Evolutionary conservation across 306 rosid species (phyloP).

Genomic region (Malus orientalis): DNA sequence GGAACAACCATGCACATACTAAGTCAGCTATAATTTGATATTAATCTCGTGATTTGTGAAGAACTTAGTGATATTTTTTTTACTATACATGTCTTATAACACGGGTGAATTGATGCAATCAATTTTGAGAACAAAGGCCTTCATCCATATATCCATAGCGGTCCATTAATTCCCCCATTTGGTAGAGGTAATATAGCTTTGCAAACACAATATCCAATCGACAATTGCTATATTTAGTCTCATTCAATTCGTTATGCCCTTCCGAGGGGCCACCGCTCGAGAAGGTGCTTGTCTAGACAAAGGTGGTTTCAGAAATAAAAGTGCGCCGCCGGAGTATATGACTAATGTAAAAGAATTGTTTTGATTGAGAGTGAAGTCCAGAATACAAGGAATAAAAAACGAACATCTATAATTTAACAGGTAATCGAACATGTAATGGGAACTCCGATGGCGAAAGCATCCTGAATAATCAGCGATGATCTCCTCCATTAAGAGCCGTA

Average conservation of each 20-base stretch:
- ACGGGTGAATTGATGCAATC: no score
- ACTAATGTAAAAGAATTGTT: conserved; percentile 12
- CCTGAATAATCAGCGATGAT: conserved; percentile 40
- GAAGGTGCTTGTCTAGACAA: conserved; percentile 8
- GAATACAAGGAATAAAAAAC: conserved; percentile 12
- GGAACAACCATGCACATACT: no score
- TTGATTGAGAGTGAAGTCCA: conserved; percentile 17
- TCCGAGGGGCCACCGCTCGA: conserved; percentile 13
- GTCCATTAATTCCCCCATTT: neutral
- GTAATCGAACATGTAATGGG: conserved; percentile 18
- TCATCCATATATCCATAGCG: neutral
- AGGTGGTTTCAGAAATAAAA: conserved; percentile 18
- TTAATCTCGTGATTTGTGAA: no score
- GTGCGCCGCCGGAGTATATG: neutral
- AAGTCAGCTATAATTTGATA: no score
- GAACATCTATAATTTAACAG: conserved; percentile 13
- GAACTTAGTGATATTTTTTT: no score
- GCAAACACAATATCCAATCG: neutral
- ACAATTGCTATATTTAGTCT: conserved; percentile 19
- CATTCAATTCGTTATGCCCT: conserved; percentile 23
- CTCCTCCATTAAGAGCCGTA: conserved; percentile 40
- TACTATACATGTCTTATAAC: no score
- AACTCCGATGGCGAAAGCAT: conserved; percentile 15
- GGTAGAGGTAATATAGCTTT: no score
- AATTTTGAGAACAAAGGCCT: no score